These are phyloP conservation scores for Buddleja alternifolia DNA, from an alignment of 257 asterid species.

Conservation along the genomic window DNA sequence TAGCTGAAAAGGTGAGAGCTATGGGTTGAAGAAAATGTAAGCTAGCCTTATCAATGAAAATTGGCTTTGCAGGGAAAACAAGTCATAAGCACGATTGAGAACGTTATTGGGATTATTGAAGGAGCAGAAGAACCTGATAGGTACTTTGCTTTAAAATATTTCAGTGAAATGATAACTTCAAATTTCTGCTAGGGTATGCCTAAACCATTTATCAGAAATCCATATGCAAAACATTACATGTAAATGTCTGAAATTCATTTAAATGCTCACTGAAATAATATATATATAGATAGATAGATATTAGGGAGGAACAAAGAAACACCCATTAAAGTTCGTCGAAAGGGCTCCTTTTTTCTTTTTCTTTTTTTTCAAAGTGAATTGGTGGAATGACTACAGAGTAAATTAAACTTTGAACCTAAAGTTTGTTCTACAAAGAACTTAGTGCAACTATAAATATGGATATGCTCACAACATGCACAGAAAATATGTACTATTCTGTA, in stretches of 20 bases:
- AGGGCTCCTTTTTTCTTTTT: background rate
- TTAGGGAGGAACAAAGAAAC: background rate
- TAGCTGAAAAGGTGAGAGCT: background rate
- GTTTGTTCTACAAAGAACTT: too few species aligned
- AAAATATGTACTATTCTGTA: background rate
- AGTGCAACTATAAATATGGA: background rate
- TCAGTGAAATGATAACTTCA: background rate
- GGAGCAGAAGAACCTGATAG: constrained; percentile 87
- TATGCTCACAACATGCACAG: background rate
- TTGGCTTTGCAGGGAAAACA: constrained; percentile 70
- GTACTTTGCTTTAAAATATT: constrained; percentile 28
- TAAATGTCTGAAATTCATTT: background rate
- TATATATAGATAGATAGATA: too few species aligned
- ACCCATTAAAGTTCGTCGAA: too few species aligned
- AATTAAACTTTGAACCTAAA: too few species aligned
- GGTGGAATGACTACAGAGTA: too few species aligned
- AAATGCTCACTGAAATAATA: background rate
- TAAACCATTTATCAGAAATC: background rate
- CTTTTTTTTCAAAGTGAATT: background rate
- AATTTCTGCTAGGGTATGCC: background rate
- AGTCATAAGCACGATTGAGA: constrained; percentile 74
- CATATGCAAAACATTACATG: constrained; percentile 3
- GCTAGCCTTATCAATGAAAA: background rate
- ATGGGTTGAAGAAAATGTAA: background rate
- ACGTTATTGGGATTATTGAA: constrained; percentile 82